A percentile compares a stretch with the other conserved stretches of the same genome.
Evolutionary conservation across 2,329 filamentous ascomycete genomes (phyloP).

Genomic region (Nothophoma quercina): DNA sequence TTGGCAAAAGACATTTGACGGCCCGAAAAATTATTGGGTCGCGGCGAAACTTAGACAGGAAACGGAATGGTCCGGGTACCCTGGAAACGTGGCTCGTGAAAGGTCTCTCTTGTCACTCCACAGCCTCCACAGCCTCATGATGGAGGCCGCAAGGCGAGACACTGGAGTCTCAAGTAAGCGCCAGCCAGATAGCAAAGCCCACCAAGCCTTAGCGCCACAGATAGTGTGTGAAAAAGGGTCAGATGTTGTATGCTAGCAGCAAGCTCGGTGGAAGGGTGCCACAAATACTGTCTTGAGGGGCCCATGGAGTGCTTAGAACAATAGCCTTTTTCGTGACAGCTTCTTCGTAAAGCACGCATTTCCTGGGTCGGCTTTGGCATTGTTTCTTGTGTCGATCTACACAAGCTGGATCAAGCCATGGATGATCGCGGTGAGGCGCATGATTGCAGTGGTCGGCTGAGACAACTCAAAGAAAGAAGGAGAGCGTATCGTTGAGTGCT

Average conservation of each 20-base stretch:
- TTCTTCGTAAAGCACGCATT: background rate
- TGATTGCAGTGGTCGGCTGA: constrained; percentile 23
- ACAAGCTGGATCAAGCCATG: background rate
- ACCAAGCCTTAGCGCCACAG: background rate
- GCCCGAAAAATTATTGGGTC: constrained; percentile 23
- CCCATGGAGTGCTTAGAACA: background rate
- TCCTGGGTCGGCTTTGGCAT: background rate
- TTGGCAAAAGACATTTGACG: constrained; percentile 17
- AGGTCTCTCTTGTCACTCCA: constrained; percentile 9
- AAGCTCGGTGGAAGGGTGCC: background rate
- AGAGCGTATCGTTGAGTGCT: constrained; percentile 1
- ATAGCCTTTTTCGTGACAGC: background rate
- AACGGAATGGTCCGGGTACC: constrained; percentile 20
- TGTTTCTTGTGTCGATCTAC: background rate
- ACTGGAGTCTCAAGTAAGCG: constrained; percentile 15
- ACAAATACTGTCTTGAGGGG: background rate
- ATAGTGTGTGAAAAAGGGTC: background rate
- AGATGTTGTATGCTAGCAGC: no score
- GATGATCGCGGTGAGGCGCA: constrained; percentile 14
- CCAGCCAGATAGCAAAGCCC: background rate
- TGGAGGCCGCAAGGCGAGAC: constrained; percentile 15
- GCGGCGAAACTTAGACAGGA: constrained; percentile 17
- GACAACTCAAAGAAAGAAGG: constrained; percentile 9
- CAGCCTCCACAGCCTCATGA: constrained; percentile 23
- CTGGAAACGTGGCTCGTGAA: constrained; percentile 27